These are phyloP conservation scores for Eutreptiella sp. DNA, from an alignment of 208 protist species.

Conservation along the genomic window DNA sequence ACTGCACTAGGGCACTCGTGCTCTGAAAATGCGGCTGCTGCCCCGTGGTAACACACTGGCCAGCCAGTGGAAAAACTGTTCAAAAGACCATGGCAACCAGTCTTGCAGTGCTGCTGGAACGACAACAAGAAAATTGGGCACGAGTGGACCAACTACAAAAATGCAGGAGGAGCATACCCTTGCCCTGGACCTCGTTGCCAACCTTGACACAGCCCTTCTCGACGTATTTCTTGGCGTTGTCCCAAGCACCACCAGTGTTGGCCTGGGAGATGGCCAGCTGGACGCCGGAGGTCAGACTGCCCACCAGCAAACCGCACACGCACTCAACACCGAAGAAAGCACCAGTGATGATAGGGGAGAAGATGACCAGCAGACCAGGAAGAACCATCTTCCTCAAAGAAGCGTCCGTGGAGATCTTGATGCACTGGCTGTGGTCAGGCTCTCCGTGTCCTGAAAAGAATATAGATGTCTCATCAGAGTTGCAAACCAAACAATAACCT, in stretches of 20 bases:
- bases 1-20: no score
- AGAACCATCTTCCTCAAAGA: conserved; percentile 86
- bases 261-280: conserved; percentile 85
- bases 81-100: no score
- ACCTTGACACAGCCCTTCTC: conserved; percentile 78
- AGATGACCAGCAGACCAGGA: conserved; percentile 79
- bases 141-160: no score
- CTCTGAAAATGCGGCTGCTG: no score
- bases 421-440: conserved; percentile 85
- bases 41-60: no score
- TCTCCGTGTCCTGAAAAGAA: no score
- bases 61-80: no score
- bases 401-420: conserved; percentile 78
- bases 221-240: conserved; percentile 96
- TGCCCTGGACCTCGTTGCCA: conserved; percentile 76
- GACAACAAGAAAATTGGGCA: no score
- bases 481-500: no score
- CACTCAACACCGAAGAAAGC: conserved; percentile 79
- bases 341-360: conserved; percentile 80
- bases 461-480: no score
- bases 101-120: no score
- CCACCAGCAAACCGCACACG: conserved; percentile 78
- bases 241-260: conserved; percentile 92
- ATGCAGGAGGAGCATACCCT: no score
- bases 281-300: conserved; percentile 76